Percentiles rank a stretch among this genome's conserved stretches.
Conservation (phyloP, 1,284 basidiomycete species). For the Amylostereum areolatum region DNA sequence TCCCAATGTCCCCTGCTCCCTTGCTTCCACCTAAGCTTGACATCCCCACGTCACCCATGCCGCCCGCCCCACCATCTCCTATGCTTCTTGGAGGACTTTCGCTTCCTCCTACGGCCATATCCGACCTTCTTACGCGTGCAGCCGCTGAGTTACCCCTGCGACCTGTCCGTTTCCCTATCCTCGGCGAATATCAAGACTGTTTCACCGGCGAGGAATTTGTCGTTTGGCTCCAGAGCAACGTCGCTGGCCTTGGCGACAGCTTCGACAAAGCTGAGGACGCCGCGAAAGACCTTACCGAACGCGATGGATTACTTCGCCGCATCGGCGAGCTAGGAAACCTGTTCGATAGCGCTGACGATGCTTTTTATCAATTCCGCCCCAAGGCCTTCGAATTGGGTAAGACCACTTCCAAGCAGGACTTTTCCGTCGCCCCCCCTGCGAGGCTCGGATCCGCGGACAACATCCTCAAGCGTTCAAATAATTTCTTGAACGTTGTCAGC, state of each 20-base stretch:
- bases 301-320: slow-evolving; percentile 67
- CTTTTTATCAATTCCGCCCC: slow-evolving; percentile 74
- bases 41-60: slow-evolving; percentile 29
- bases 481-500: slow-evolving; percentile 65
- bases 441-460: slow-evolving; percentile 45
- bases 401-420: slow-evolving; percentile 23
- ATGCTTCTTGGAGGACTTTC: slow-evolving; percentile 72
- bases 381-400: slow-evolving; percentile 68
- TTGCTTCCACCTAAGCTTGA: slow-evolving; percentile 39
- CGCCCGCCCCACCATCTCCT: slow-evolving; percentile 37
- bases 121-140: slow-evolving; percentile 61
- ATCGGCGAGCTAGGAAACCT: slow-evolving; percentile 78
- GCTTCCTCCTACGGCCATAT: slow-evolving; percentile 57
- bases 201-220: slow-evolving; percentile 81
- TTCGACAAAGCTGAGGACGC: slow-evolving; percentile 77
- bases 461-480: slow-evolving; percentile 61
- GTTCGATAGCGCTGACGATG: slow-evolving; percentile 70
- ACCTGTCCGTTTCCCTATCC: slow-evolving; percentile 67
- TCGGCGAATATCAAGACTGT: slow-evolving; percentile 85
- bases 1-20: slow-evolving; percentile 47
- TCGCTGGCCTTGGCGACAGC: slow-evolving; percentile 65
- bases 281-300: slow-evolving; percentile 70
- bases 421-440: slow-evolving; percentile 26
- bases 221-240: slow-evolving; percentile 65
- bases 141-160: slow-evolving; percentile 57